Percentiles rank a stretch among this genome's conserved stretches.
phyloP scores from a whole-genome alignment of 371 early-diverging fungal genomes.

The Syncephalastrum monosporum region DNA sequence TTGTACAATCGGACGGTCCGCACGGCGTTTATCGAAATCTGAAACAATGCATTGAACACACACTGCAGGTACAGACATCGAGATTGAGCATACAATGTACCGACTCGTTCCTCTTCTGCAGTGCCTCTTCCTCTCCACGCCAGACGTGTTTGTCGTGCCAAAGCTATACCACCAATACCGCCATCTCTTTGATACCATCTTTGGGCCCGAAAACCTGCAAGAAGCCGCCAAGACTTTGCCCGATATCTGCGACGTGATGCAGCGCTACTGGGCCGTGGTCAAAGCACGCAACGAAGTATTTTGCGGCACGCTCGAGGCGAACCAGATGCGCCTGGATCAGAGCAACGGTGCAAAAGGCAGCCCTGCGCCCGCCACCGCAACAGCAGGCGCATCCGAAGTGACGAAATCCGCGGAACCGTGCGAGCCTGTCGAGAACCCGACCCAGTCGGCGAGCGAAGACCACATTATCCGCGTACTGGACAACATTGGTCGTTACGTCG shows the following conservation, averaged over 20 bases:
- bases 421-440: conserved; percentile 4
- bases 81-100: not conserved
- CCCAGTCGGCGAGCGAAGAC: conserved; percentile 31
- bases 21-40: conserved; percentile 8
- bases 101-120: conserved; percentile 11
- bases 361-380: not conserved
- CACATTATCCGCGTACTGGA: conserved; percentile 40
- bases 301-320: conserved; percentile 41
- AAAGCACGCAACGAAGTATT: conserved; percentile 50
- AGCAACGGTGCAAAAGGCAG: not conserved
- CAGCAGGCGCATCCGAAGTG: not conserved
- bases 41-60: conserved; percentile 46
- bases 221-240: conserved; percentile 15
- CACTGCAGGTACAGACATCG: conserved; percentile 43
- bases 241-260: conserved; percentile 32
- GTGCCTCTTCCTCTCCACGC: conserved; percentile 61
- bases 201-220: conserved; percentile 25
- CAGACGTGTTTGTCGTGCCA: conserved; percentile 69
- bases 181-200: conserved; percentile 30
- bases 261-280: conserved; percentile 40
- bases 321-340: conserved; percentile 15
- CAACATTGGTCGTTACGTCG: conserved; percentile 36
- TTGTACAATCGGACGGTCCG: conserved; percentile 3
- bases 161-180: conserved; percentile 49
- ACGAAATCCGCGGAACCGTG: not conserved